Evolutionary conservation across 2,329 filamentous ascomycete species (phyloP), one percentile per base, ranked within the genome.

Genomic region (Aureobasidium leucospermi): DNA sequence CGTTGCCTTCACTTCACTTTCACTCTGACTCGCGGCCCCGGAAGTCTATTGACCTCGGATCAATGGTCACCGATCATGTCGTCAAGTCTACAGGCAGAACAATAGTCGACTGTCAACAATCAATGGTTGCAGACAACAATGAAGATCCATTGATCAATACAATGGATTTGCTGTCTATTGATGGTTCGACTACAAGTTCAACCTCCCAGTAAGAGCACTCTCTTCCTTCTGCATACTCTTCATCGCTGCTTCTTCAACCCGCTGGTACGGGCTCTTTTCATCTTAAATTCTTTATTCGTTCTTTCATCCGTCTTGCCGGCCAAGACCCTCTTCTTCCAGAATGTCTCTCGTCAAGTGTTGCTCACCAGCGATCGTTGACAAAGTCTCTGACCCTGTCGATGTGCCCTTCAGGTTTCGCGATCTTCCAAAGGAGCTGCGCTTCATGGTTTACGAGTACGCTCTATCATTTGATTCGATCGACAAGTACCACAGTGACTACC

Each of bases 401-500:
- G 31, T 41, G 3, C 41, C 52, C 6, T 63, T 63, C 36, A 23
- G 58, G 29, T 63, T 65, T 31, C 32, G 45, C 19, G 62, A 62
- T 9, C 56, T 66, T 6, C 64, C 63, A 13, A 55, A 43, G 13
- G 64, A 66, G 42, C 45, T 66, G 19, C 61, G 64, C 13, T 39
- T 63, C 41, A 57, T 61, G 36, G 42, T 64, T n/a, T 65, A 65
- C 36, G 45, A 60, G 23, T 34, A 59, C 16, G 51, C 45, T 43
- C 47, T 68, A 47, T 60, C 60, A 28, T 59, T 61, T 31, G 48
- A 48, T 28, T 60, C 60, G 29, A 58, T 63, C 42, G 61, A 66
- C 39, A 60, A 61, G n/a, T 60, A 64, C 49, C 45, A 70, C 34
- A 34, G 61, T 6, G 29, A 52, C 43, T 67, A 65, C 57, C 65